phyloP scores from a whole-genome alignment of 805 yeast species.

The Naumovozyma baii region DNA sequence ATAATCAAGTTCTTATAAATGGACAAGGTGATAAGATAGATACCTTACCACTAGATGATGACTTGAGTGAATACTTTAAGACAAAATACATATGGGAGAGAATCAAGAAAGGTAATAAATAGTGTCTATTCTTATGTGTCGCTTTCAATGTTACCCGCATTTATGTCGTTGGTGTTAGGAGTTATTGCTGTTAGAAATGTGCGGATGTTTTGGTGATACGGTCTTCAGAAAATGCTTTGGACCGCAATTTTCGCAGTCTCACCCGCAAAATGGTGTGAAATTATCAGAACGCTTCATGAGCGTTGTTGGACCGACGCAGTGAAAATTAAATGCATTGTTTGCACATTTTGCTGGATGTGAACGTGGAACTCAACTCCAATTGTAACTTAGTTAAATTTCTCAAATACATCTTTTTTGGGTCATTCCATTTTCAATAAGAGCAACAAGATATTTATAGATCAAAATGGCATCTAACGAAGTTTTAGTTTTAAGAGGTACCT shows the following conservation, averaged over 20 bases:
- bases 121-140: background rate
- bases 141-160: background rate
- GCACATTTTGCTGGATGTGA: too few species aligned
- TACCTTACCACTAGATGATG: constrained; percentile 40
- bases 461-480: constrained; percentile 77
- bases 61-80: constrained; percentile 57
- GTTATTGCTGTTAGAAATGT: background rate
- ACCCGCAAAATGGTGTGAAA: constrained; percentile 12
- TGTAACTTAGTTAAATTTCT: too few species aligned
- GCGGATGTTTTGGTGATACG: background rate
- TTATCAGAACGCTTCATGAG: constrained; percentile 20
- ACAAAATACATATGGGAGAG: constrained; percentile 76
- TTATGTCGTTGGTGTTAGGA: background rate
- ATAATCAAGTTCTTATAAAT: constrained; percentile 39
- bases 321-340: too few species aligned
- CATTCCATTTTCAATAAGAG: too few species aligned
- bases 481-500: constrained; percentile 98
- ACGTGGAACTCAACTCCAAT: too few species aligned
- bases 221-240: background rate
- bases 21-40: constrained; percentile 38
- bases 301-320: constrained; percentile 13
- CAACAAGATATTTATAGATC: constrained; percentile 4
- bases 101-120: background rate
- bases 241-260: background rate
- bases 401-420: too few species aligned